Evolutionary conservation across 1,284 basidiomycete genomes (phyloP), one percentile per base, ranked within the genome.

Genomic region (Ganoderma sinense): DNA sequence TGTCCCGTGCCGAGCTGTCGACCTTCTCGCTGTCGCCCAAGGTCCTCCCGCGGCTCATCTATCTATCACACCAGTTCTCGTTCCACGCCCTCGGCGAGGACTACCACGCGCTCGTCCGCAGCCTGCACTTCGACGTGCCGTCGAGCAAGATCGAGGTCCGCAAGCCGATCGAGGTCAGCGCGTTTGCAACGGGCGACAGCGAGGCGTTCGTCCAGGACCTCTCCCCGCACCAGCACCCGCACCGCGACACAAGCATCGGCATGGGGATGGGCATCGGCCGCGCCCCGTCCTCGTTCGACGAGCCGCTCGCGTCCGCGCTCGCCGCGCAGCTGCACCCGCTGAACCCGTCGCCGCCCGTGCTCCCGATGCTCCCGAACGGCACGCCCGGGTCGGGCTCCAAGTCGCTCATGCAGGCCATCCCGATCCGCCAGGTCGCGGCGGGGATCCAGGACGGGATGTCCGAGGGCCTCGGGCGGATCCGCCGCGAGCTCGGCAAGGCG

Each of bases 341-440:
- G 2, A 77, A 80, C 4, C 85, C 85, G 8, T 79, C 84, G 10
- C 84, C 83, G 0, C 82, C 81, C 0, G 85, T 88, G 72, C 83
- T 95, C 0, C 94, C 95, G 0, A 93, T 94, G 86, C 84, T 94
- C 53, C 94, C 94, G 0, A 94, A 96, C 76, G 91, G 92, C 36
- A 79, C 84, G 1, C 80, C 84, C 41, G 82, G 85, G 1, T 78
- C 83, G 7, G 79, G 79, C 2, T 78, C 83, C 1, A 79, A 79
- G 48, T 84, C 85, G 2, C 84, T 89, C 76, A 81, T 84, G 60
- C 82, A 82, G 65, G 77, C 88, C 6, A 88, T 91, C 8, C 91
- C 90, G 2, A 90, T 92, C 40, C 81, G 86, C 20, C 83, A 81
- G 41, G 81, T 88, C 64, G 81, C 84, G 14, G 80, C 80, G 3